Conservation (phyloP, 2,329 filamentous ascomycete genomes). For the Diaporthe amygdali region DNA sequence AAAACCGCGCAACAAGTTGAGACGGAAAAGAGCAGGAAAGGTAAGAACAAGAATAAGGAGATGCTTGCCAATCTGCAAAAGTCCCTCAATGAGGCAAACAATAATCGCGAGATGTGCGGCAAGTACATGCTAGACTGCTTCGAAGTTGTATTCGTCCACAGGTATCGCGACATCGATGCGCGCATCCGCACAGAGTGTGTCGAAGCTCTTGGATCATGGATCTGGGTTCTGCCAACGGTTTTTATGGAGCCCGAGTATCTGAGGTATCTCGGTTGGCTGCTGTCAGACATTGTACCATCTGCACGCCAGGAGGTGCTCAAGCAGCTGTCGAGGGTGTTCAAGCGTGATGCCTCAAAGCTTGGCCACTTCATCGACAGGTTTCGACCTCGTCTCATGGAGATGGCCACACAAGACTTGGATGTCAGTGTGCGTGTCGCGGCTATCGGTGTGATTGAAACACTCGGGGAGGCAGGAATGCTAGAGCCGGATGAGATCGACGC, state of each 20-base stretch:
- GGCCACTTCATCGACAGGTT: constrained; percentile 95
- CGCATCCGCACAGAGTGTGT: constrained; percentile 90
- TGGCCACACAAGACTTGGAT: constrained; percentile 87
- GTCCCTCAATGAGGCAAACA: constrained; percentile 72
- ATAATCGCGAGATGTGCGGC: constrained; percentile 72
- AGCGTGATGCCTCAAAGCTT: constrained; percentile 79
- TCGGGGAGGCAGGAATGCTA: constrained; percentile 84
- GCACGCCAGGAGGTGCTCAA: constrained; percentile 86
- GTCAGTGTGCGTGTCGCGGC: constrained; percentile 78
- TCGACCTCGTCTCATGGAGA: constrained; percentile 85
- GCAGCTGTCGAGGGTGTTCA: constrained; percentile 81
- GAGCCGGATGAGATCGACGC: constrained; percentile 91
- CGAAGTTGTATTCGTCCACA: constrained; percentile 90
- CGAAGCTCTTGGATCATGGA: constrained; percentile 86
- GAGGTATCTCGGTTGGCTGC: constrained; percentile 92
- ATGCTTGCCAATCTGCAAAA: constrained; percentile 76
- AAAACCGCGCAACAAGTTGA: constrained; percentile 81
- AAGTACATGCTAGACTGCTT: constrained; percentile 83
- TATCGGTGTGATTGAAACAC: constrained; percentile 80
- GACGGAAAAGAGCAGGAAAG: constrained; percentile 72
- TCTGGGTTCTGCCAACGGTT: constrained; percentile 79
- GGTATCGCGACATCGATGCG: constrained; percentile 92
- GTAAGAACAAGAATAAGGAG: constrained; percentile 75
- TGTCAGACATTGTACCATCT: constrained; percentile 78
- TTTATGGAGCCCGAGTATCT: constrained; percentile 93